Percentiles rank a stretch among this genome's conserved stretches.
phyloP scores from a whole-genome alignment of 148 eudicot species.

The Arctostaphylos glauca region DNA sequence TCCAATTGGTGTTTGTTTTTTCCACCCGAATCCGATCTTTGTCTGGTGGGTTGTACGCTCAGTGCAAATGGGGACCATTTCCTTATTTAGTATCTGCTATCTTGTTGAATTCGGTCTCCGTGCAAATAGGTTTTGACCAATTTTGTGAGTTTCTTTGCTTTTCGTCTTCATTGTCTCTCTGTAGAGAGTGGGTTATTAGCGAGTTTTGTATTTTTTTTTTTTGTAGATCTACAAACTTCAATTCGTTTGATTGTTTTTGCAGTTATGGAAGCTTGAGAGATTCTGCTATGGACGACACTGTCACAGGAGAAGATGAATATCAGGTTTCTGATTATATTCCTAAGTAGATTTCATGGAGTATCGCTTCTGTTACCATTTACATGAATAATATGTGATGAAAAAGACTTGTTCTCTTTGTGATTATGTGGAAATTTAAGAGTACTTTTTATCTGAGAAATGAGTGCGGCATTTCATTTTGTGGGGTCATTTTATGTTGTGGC shows the following conservation, averaged over 20 bases:
- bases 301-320: neutral
- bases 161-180: neutral
- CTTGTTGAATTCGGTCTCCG: neutral
- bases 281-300: neutral
- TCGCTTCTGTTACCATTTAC: no score
- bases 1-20: neutral
- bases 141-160: neutral
- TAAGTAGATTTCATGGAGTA: no score
- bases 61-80: neutral
- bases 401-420: no score
- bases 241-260: neutral
- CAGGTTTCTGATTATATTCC: neutral
- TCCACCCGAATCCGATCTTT: neutral
- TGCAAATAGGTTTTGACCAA: neutral
- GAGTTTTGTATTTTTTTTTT: neutral
- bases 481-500: conserved; percentile 4
- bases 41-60: neutral
- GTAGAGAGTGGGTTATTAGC: neutral
- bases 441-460: neutral
- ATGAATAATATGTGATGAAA: no score
- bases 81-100: neutral
- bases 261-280: neutral
- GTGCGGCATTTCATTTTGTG: neutral
- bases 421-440: no score
- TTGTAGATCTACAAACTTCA: neutral